Conservation (phyloP, 306 rosid genomes). For the Cucurbita ficifolia region DNA sequence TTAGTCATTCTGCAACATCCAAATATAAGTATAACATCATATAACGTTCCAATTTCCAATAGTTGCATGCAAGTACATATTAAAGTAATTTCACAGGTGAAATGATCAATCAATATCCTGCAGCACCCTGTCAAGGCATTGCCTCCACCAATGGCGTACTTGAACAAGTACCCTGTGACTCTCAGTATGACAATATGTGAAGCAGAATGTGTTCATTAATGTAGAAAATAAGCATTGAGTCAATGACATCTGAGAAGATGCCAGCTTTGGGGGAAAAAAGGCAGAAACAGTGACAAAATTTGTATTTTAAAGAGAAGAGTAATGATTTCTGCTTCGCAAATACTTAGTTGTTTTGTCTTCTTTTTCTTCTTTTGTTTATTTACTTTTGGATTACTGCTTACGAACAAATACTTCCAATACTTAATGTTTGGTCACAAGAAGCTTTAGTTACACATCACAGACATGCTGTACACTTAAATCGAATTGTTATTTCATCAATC, state of each 20-base stretch:
- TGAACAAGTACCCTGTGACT: background rate
- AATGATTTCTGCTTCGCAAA: background rate
- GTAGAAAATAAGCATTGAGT: background rate
- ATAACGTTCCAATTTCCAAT: background rate
- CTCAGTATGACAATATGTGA: background rate
- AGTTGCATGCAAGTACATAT: background rate
- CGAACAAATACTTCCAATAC: background rate
- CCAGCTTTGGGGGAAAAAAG: background rate
- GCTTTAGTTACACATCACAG: too few relatives aligned
- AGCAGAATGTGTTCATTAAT: background rate
- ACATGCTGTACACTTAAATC: background rate
- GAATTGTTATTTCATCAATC: background rate
- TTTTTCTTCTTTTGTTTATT: background rate
- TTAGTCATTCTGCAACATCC: background rate
- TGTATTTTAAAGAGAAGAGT: background rate
- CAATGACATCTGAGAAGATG: background rate
- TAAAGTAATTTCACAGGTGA: background rate
- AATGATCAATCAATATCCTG: background rate
- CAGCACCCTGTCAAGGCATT: background rate
- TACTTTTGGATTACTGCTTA: background rate
- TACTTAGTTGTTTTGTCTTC: background rate
- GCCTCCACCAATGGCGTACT: background rate
- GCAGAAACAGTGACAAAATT: background rate
- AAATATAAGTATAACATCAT: background rate
- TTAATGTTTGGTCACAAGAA: background rate